Base-by-base conservation (phyloP, 768 basidiomycete genomes). In the Calocera viscosa region DNA sequence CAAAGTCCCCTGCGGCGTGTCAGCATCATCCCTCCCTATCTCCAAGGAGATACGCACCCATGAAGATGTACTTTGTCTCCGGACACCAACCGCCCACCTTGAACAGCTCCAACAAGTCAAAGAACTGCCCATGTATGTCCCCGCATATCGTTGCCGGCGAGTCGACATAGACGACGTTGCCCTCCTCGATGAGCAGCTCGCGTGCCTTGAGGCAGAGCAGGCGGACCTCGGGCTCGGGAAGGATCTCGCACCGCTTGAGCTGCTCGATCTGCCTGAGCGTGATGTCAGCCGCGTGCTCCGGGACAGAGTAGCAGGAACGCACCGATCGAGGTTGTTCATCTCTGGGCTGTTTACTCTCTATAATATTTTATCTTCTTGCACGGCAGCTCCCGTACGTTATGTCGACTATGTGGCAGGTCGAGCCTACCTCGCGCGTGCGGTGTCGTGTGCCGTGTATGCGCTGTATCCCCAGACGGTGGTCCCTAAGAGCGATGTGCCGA, bases 81-180 rank as follows among this genome's bases (percentile, higher is more conserved):
- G 92, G 92, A 11, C 92, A 86, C 69, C 82, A 84, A 7, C 94
- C 91, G 1, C 93, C 93, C 67, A 91, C 87, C 71, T 89, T 79
- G 71, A 96, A 79, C 64, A 99, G 79, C 85, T 78, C 78, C 88
- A 94, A 72, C 60, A 98, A 80, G 74, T 98, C 95, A 88, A 93
- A 98, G 77, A 96, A 96, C 75, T 98, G 95, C 28, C 94, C 94
- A 72, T 98, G 94, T 64, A 98, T 95, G 74, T 97, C 94, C 33
- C 94, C 94, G 73, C 90, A 91, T 70, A 92, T 89, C 38, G 95
- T 97, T 16, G 97, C 94, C 16, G 95, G 95, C 49, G 93, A 88
- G 78, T 97, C 94, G 35, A 98, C 90, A 70, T 87, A 85, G 75
- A 97, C 94, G 1, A 99, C 94, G 75, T 99, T 99, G 1, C 90